These are phyloP conservation scores for Bauhinia variegata DNA, from an alignment of 306 rosid species.

Conservation along the genomic window DNA sequence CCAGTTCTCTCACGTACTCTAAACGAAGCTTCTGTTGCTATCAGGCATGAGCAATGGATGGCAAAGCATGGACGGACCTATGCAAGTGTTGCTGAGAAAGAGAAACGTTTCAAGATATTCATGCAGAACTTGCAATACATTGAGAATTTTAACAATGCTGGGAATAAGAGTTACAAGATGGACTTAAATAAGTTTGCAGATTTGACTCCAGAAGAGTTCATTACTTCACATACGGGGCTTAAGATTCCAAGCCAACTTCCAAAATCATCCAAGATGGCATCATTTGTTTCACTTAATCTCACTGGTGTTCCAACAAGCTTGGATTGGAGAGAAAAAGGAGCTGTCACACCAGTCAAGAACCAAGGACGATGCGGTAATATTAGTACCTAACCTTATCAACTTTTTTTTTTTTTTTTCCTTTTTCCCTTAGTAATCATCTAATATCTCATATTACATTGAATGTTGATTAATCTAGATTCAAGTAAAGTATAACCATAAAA, in stretches of 20 bases:
- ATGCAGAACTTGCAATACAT: not conserved
- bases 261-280: not conserved
- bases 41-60: constrained; percentile 38
- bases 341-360: not conserved
- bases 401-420: too few species aligned
- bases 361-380: not conserved
- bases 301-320: not conserved
- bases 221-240: constrained; percentile 15
- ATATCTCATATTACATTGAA: too few species aligned
- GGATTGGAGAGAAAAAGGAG: constrained; percentile 30
- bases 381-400: too few species aligned
- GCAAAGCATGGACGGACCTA: too few species aligned
- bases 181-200: constrained; percentile 32
- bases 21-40: constrained; percentile 28
- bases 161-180: constrained; percentile 30
- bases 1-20: constrained; percentile 32
- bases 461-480: too few species aligned
- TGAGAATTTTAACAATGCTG: constrained; percentile 21
- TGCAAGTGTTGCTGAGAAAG: too few species aligned
- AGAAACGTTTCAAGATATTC: too few species aligned
- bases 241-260: not conserved
- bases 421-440: too few species aligned
- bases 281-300: not conserved
- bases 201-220: constrained; percentile 40
- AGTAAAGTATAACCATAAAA: too few species aligned